These are phyloP conservation scores for Helminthosporium solani DNA, from an alignment of 2,329 filamentous ascomycete species.

Conservation along the genomic window DNA sequence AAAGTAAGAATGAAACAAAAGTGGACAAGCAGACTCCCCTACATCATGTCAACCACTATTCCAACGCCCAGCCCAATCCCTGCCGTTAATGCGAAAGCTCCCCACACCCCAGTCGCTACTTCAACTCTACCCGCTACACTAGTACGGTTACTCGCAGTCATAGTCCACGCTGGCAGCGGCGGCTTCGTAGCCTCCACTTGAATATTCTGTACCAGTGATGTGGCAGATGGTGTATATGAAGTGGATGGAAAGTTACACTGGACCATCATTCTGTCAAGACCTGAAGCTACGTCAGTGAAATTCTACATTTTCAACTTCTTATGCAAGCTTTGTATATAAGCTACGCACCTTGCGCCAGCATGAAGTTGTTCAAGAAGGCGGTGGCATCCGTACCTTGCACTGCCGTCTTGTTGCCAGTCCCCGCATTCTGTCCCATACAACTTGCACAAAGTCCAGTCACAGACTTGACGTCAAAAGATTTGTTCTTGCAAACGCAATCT, in stretches of 20 bases:
- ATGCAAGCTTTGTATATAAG: background rate
- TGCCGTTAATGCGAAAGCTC: slow-evolving; percentile 12
- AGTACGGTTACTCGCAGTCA: slow-evolving; percentile 7
- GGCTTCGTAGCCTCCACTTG: slow-evolving; percentile 10
- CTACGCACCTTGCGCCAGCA: background rate
- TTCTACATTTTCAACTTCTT: background rate
- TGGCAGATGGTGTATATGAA: slow-evolving; percentile 9
- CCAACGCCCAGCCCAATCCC: slow-evolving; percentile 22
- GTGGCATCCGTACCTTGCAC: background rate
- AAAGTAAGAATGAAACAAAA: no score
- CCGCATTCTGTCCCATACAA: slow-evolving; percentile 33
- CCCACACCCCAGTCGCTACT: slow-evolving; percentile 6
- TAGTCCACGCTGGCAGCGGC: slow-evolving; percentile 3
- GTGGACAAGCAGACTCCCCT: no score
- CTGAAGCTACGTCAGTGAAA: background rate
- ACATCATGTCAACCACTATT: slow-evolving; percentile 12
- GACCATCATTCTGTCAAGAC: slow-evolving; percentile 5
- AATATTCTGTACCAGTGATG: slow-evolving; percentile 1
- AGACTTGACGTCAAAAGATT: slow-evolving; percentile 43
- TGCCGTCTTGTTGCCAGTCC: slow-evolving; percentile 1
- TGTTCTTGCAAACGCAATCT: slow-evolving; percentile 46
- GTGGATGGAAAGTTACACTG: slow-evolving; percentile 5
- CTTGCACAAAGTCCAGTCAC: slow-evolving; percentile 43
- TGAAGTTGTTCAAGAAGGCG: background rate
- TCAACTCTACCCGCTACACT: slow-evolving; percentile 12